Conservation (phyloP, 768 basidiomycete species). For the Phanerodontia chrysosporium region DNA sequence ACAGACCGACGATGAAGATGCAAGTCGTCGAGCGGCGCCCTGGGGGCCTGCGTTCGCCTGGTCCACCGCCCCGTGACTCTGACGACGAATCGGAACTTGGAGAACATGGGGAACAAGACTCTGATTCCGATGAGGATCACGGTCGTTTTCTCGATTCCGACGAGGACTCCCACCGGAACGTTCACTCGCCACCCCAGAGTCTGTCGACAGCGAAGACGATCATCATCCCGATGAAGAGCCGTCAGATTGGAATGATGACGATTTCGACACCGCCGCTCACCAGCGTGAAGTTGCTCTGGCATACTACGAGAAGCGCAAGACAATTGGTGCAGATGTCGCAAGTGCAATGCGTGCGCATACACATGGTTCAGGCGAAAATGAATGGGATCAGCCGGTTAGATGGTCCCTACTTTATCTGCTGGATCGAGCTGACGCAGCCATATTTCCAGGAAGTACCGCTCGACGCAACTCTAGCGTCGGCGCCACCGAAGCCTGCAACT, state of each 20-base stretch:
- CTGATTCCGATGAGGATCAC: conserved; percentile 29
- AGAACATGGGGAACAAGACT: conserved; percentile 27
- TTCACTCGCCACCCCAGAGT: conserved; percentile 20
- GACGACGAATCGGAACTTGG: conserved; percentile 62
- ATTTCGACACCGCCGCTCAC: conserved; percentile 59
- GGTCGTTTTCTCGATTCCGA: too few species aligned
- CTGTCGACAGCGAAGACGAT: conserved; percentile 28
- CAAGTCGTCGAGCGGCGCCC: conserved; percentile 61
- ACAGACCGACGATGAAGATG: conserved; percentile 56
- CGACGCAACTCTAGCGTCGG: conserved; percentile 36
- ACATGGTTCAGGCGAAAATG: conserved; percentile 32
- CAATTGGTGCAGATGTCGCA: conserved; percentile 51
- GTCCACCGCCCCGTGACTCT: conserved; percentile 41
- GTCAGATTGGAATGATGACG: conserved; percentile 46
- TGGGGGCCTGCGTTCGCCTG: conserved; percentile 19
- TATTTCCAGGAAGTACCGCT: conserved; percentile 36
- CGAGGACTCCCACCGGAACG: conserved; percentile 12
- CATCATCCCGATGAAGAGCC: conserved; percentile 17
- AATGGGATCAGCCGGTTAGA: conserved; percentile 43
- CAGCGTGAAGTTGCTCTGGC: conserved; percentile 73
- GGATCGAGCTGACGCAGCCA: too few species aligned
- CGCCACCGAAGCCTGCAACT: conserved; percentile 43
- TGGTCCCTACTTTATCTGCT: conserved; percentile 9
- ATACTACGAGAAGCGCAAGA: conserved; percentile 59
- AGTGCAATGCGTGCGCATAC: conserved; percentile 46